Percentiles rank a stretch among this genome's conserved stretches.
Evolutionary conservation across 352 stramenopile species (phyloP).

Genomic region (Peronosclerospora sorghi): DNA sequence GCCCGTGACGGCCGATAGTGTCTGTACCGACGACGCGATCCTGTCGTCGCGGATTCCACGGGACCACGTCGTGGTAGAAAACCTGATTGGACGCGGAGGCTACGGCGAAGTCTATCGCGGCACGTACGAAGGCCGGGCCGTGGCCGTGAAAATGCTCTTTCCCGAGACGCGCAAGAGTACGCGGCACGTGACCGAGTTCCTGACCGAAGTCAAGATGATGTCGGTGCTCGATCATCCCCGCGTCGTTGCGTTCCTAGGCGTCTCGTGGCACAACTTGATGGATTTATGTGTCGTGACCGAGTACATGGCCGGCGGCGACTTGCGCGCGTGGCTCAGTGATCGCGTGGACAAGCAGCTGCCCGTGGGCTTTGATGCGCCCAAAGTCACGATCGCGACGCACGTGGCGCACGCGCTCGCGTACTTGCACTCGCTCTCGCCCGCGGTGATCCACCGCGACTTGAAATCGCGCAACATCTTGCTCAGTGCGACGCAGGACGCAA

Average conservation of each 20-base stretch:
- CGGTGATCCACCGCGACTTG: constrained; percentile 36
- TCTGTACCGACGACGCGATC: constrained; percentile 36
- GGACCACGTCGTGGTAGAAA: constrained; percentile 23
- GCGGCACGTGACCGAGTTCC: constrained; percentile 30
- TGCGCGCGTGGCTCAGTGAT: constrained; percentile 29
- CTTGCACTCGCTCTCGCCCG: constrained; percentile 30
- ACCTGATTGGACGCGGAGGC: constrained; percentile 33
- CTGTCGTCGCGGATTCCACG: constrained; percentile 31
- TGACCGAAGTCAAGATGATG: constrained; percentile 45
- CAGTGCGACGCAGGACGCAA: constrained; percentile 22
- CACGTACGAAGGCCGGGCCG: constrained; percentile 16
- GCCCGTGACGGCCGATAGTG: constrained; percentile 21
- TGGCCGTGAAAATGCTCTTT: constrained; percentile 46
- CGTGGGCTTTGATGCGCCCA: constrained; percentile 27
- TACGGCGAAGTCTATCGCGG: constrained; percentile 52
- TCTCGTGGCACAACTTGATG: constrained; percentile 42
- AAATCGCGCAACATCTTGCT: constrained; percentile 46
- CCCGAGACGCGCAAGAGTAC: constrained; percentile 29
- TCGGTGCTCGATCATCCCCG: constrained; percentile 27
- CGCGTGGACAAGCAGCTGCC: constrained; percentile 13
- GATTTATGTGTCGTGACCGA: constrained; percentile 52
- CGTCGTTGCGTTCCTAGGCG: constrained; percentile 44
- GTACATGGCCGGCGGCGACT: constrained; percentile 49
- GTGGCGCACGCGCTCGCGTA: constrained; percentile 32
- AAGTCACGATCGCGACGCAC: constrained; percentile 28